phyloP scores from a whole-genome alignment of 768 basidiomycete species.

The Suillus spraguei region DNA sequence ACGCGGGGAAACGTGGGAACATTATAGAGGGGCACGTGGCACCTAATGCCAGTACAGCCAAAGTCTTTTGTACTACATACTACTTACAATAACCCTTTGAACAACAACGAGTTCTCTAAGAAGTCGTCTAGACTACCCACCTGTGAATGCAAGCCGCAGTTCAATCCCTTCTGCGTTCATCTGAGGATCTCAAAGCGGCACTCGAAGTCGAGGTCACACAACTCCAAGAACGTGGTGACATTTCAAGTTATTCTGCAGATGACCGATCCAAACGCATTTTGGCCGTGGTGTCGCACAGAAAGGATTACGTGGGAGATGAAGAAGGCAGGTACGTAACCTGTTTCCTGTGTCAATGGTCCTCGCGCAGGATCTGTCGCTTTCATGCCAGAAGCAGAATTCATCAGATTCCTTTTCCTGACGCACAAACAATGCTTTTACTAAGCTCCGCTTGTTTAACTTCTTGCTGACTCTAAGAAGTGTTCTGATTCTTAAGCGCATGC shows the following conservation, averaged over 20 bases:
- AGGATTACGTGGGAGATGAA: conserved; percentile 44
- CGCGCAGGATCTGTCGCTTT: conserved; percentile 9
- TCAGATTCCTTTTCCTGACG: background rate
- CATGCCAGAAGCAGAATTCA: background rate
- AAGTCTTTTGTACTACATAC: background rate
- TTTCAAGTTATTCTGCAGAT: background rate
- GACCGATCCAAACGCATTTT: conserved; percentile 26
- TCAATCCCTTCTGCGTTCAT: conserved; percentile 34
- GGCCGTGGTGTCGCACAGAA: conserved; percentile 53
- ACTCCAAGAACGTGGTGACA: conserved; percentile 7
- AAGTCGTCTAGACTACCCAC: conserved; percentile 16
- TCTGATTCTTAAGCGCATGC: conserved; percentile 21
- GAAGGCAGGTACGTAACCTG: conserved; percentile 52
- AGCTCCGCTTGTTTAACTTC: background rate
- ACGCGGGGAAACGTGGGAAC: conserved; percentile 35
- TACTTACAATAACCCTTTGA: background rate
- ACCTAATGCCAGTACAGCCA: background rate
- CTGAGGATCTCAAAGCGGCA: conserved; percentile 49
- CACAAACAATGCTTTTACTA: background rate
- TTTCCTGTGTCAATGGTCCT: background rate
- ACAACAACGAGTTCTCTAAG: conserved; percentile 10
- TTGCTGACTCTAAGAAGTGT: conserved; percentile 9
- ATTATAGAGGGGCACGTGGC: conserved; percentile 14
- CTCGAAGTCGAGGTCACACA: conserved; percentile 37
- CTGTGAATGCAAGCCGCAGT: conserved; percentile 22